A percentile compares a stretch with the other conserved stretches of the same genome.
phyloP scores from a whole-genome alignment of 495 filamentous ascomycete genomes.

The Cryomyces minteri region DNA sequence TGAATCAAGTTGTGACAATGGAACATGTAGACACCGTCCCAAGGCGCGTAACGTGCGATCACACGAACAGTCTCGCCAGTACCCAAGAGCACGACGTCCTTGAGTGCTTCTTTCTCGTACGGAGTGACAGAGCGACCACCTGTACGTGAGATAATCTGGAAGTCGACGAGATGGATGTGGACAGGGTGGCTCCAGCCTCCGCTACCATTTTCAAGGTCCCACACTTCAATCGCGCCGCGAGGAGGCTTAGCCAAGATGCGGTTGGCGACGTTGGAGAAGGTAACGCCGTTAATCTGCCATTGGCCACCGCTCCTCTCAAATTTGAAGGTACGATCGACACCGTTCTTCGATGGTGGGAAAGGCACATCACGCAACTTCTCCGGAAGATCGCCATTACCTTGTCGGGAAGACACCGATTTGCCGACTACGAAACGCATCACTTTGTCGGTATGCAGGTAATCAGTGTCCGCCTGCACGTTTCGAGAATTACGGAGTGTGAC shows the following conservation, averaged over 20 bases:
- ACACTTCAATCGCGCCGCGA: slow-evolving; percentile 27
- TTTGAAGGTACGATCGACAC: slow-evolving; percentile 22
- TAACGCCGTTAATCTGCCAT: slow-evolving; percentile 29
- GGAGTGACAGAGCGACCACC: slow-evolving; percentile 19
- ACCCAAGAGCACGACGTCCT: slow-evolving; percentile 30
- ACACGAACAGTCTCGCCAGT: slow-evolving; percentile 26
- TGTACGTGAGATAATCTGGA: slow-evolving; percentile 26
- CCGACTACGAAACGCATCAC: slow-evolving; percentile 33
- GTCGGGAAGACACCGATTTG: slow-evolving; percentile 13
- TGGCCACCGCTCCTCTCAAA: slow-evolving; percentile 23
- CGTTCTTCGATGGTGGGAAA: slow-evolving; percentile 14
- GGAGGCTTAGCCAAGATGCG: slow-evolving; percentile 28
- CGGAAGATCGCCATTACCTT: slow-evolving; percentile 14
- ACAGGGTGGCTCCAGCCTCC: slow-evolving; percentile 32
- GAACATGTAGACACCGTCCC: slow-evolving; percentile 35
- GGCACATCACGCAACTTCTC: slow-evolving; percentile 10
- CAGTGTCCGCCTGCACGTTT: slow-evolving; percentile 23
- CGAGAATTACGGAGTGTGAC: slow-evolving; percentile 25
- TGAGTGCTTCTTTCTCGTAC: slow-evolving; percentile 28
- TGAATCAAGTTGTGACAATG: slow-evolving; percentile 37
- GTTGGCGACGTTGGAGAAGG: slow-evolving; percentile 26
- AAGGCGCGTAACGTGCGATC: slow-evolving; percentile 30
- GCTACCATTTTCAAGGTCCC: slow-evolving; percentile 27
- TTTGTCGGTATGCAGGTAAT: slow-evolving; percentile 27
- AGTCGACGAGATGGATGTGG: slow-evolving; percentile 39